These are phyloP conservation scores for Chalciporus sphaerocephalus DNA, from an alignment of 768 basidiomycete genomes.

Conservation along the genomic window DNA sequence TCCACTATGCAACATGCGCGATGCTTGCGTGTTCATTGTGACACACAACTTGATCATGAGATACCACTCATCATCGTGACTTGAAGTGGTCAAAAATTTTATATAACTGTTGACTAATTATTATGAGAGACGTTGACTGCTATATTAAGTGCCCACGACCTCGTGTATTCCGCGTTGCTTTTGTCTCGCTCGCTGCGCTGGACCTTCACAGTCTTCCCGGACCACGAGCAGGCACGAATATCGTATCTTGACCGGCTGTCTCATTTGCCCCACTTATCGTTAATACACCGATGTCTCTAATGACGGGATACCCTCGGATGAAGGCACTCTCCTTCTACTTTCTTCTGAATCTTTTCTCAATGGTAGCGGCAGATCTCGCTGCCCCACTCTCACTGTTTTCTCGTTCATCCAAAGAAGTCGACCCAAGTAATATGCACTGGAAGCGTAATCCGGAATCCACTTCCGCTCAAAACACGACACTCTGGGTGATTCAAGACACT, in stretches of 20 bases:
- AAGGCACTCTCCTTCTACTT: conserved; percentile 9
- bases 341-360: conserved; percentile 14
- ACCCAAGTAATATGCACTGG: conserved; percentile 3
- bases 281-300: not conserved
- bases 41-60: too few species aligned
- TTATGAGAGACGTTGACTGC: conserved; percentile 2
- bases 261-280: too few species aligned
- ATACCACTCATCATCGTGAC: too few species aligned
- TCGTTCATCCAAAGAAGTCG: not conserved
- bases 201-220: conserved; percentile 5
- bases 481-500: conserved; percentile 67
- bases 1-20: too few species aligned
- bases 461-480: conserved; percentile 32
- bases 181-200: conserved; percentile 18
- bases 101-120: too few species aligned
- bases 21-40: too few species aligned
- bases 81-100: too few species aligned
- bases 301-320: conserved; percentile 13
- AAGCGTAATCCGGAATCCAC: conserved; percentile 11
- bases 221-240: not conserved
- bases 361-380: conserved; percentile 12
- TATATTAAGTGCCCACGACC: conserved; percentile 9
- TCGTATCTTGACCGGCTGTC: not conserved
- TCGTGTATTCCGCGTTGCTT: conserved; percentile 20
- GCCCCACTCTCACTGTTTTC: conserved; percentile 4